A percentile compares a stretch with the other conserved stretches of the same genome.
phyloP scores from a whole-genome alignment of 805 yeast genomes.

The Kuraishia capsulata region DNA sequence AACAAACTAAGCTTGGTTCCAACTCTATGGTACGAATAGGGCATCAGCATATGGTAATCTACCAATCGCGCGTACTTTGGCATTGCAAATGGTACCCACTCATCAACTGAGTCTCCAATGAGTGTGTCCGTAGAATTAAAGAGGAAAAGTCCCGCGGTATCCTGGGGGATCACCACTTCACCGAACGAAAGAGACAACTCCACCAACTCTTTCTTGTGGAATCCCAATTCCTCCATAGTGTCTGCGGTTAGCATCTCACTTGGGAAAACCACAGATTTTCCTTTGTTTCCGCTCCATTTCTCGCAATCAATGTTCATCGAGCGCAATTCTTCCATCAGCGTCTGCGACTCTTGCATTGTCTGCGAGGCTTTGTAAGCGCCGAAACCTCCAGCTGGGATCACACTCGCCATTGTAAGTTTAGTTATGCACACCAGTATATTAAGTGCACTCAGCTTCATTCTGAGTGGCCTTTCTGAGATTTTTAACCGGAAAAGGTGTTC shows the following conservation, averaged over 20 bases:
- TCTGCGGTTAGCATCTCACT: neutral
- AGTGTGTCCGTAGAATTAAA: constrained; percentile 23
- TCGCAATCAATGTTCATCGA: neutral
- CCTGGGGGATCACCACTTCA: constrained; percentile 16
- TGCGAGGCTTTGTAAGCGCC: neutral
- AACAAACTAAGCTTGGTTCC: constrained; percentile 6
- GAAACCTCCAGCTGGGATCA: too few species aligned
- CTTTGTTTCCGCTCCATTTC: neutral
- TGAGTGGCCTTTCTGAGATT: too few species aligned
- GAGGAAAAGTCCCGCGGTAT: constrained; percentile 25
- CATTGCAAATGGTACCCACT: constrained; percentile 28
- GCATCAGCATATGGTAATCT: constrained; percentile 30
- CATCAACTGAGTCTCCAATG: constrained; percentile 10
- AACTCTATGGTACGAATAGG: constrained; percentile 15
- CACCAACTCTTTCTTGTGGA: neutral
- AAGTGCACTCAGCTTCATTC: too few species aligned
- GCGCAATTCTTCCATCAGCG: neutral
- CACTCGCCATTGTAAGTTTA: too few species aligned
- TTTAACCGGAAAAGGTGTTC: too few species aligned
- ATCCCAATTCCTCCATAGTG: neutral
- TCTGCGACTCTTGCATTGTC: neutral
- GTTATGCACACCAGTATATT: too few species aligned
- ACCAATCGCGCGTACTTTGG: constrained; percentile 24
- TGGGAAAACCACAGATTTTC: neutral
- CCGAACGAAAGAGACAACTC: neutral